These are phyloP conservation scores for Aureobasidium sp. DNA, from an alignment of 2,329 filamentous ascomycete genomes.

Conservation along the genomic window DNA sequence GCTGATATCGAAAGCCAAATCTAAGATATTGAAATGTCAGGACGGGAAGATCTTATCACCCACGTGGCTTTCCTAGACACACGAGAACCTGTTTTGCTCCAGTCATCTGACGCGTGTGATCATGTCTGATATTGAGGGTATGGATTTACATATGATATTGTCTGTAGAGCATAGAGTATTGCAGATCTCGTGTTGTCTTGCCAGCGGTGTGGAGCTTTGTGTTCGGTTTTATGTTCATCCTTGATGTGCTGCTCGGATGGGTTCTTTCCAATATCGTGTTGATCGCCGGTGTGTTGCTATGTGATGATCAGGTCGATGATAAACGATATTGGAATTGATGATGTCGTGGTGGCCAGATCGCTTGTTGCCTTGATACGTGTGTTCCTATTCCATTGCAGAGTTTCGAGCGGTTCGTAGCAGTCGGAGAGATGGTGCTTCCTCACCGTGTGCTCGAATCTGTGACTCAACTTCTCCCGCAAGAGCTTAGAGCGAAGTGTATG, in stretches of 20 bases:
- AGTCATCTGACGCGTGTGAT: too few relatives aligned
- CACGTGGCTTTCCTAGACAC: not conserved
- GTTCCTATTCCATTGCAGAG: not conserved
- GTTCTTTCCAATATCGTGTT: not conserved
- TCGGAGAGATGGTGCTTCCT: not conserved
- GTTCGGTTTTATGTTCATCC: not conserved
- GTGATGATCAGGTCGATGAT: not conserved
- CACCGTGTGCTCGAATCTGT: too few relatives aligned
- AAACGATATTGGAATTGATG: not conserved
- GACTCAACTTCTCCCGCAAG: too few relatives aligned
- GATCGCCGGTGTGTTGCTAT: not conserved
- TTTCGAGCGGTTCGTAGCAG: not conserved
- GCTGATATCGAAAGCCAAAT: not conserved
- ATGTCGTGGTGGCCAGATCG: not conserved
- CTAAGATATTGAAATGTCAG: not conserved
- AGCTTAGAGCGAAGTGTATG: too few relatives aligned
- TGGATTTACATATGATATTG: too few relatives aligned
- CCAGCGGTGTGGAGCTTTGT: not conserved
- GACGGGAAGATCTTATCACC: not conserved
- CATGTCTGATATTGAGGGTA: too few relatives aligned
- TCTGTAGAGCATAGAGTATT: not conserved
- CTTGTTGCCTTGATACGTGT: not conserved
- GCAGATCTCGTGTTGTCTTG: not conserved
- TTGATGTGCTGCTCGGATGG: not conserved
- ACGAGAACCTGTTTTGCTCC: not conserved